phyloP scores from a whole-genome alignment of 768 basidiomycete genomes.

The Naganishia randhawae region DNA sequence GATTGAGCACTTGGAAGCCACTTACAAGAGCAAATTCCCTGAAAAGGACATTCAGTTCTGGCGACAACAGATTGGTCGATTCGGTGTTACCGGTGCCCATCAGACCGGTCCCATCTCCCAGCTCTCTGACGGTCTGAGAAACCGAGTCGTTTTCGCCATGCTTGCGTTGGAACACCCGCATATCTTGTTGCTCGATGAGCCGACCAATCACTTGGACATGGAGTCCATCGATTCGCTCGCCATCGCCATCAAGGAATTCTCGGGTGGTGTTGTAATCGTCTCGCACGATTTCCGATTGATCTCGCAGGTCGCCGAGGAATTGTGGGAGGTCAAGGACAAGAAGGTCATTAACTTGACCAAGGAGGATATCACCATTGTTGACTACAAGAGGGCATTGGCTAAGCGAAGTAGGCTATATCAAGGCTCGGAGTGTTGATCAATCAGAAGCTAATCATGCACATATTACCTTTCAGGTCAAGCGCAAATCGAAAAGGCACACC shows the following conservation, averaged over 20 bases:
- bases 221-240: slow-evolving; percentile 95
- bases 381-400: slow-evolving; percentile 80
- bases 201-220: slow-evolving; percentile 98
- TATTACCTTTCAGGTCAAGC: slow-evolving; percentile 61
- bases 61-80: slow-evolving; percentile 90
- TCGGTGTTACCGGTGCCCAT: slow-evolving; percentile 89
- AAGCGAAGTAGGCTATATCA: slow-evolving; percentile 63
- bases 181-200: slow-evolving; percentile 65
- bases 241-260: slow-evolving; percentile 88
- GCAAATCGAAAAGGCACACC: slow-evolving; percentile 86
- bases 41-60: slow-evolving; percentile 93
- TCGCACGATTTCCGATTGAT: slow-evolving; percentile 99
- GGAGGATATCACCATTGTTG: slow-evolving; percentile 81
- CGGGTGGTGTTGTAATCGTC: slow-evolving; percentile 97
- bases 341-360: slow-evolving; percentile 89
- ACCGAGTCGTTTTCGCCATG: slow-evolving; percentile 94
- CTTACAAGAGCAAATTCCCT: slow-evolving; percentile 78
- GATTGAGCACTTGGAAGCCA: slow-evolving; percentile 83
- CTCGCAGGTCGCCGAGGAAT: slow-evolving; percentile 94
- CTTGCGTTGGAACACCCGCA: slow-evolving; percentile 97
- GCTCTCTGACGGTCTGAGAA: slow-evolving; percentile 90
- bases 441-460: background rate
- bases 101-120: slow-evolving; percentile 92
- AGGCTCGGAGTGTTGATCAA: background rate
- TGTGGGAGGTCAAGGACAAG: slow-evolving; percentile 96